A percentile compares a stretch with the other conserved stretches of the same genome.
phyloP scores from a whole-genome alignment of 352 stramenopile species.

The Pythium coloratum region DNA sequence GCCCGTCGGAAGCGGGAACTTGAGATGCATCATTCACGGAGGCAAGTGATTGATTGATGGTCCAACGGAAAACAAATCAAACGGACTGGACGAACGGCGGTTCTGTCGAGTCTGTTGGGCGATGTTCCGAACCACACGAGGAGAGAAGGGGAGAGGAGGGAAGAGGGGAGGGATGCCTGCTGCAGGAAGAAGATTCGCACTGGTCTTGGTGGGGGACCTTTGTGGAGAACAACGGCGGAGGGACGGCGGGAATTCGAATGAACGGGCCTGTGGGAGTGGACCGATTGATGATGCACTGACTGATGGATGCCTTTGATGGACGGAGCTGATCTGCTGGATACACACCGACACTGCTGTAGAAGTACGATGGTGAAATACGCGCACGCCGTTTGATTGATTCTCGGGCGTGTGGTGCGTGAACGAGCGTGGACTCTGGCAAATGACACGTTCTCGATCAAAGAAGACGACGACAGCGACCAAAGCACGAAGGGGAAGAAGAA shows the following conservation, averaged over 20 bases:
- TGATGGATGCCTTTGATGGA: neutral
- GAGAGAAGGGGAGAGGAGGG: neutral
- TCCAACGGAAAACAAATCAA: neutral
- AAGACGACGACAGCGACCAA: neutral
- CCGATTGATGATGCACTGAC: neutral
- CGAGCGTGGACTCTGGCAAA: constrained; percentile 2
- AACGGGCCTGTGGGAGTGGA: neutral
- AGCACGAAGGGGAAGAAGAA: neutral
- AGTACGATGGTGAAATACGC: neutral
- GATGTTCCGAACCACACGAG: neutral
- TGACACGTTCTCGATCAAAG: neutral
- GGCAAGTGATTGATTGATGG: neutral
- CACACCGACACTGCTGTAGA: neutral
- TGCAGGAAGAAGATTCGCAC: neutral
- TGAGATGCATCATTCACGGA: constrained; percentile 54
- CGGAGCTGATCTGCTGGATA: no score
- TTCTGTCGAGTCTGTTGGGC: neutral
- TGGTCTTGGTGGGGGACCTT: no score
- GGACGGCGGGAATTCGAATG: constrained; percentile 1
- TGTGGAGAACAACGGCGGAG: neutral
- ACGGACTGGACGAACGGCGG: neutral
- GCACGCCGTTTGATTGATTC: neutral
- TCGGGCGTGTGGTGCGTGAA: neutral
- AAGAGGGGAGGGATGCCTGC: neutral
- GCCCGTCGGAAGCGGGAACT: constrained; percentile 61